phyloP scores from a whole-genome alignment of 208 protist species.

The Leptomonas pyrrhocoris region DNA sequence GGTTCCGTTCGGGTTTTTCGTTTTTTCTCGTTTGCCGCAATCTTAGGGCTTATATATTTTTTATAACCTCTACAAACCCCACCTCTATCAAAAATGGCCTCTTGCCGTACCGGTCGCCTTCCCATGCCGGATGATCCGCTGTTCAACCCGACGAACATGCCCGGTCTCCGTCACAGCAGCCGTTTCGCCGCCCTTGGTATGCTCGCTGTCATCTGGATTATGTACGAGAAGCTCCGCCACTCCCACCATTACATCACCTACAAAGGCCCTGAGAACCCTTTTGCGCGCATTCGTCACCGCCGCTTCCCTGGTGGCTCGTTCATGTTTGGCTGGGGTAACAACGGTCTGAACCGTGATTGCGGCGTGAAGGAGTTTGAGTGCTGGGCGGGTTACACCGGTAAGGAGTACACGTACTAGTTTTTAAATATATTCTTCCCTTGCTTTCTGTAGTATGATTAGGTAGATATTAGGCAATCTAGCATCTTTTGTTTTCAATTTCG shows the following conservation, averaged over 20 bases:
- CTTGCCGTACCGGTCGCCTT: slow-evolving; percentile 78
- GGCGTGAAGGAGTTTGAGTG: slow-evolving; percentile 89
- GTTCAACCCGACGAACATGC: slow-evolving; percentile 54
- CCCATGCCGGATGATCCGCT: slow-evolving; percentile 86
- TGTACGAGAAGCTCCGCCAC: slow-evolving; percentile 83
- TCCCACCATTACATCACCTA: slow-evolving; percentile 84
- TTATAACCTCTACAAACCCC: not conserved
- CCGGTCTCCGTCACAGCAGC: slow-evolving; percentile 63
- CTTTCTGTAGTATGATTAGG: not conserved
- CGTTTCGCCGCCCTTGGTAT: slow-evolving; percentile 63
- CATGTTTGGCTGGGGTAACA: slow-evolving; percentile 91
- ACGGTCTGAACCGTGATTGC: slow-evolving; percentile 90
- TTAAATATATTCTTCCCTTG: slow-evolving; percentile 32
- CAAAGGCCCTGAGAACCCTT: slow-evolving; percentile 87
- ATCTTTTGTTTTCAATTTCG: not conserved
- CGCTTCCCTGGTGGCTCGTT: slow-evolving; percentile 80
- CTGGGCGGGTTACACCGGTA: slow-evolving; percentile 90
- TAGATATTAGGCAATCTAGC: slow-evolving; percentile 1
- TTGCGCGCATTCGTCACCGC: slow-evolving; percentile 82
- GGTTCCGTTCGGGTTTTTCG: no score
- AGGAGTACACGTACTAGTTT: slow-evolving; percentile 83
- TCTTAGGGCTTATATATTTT: not conserved
- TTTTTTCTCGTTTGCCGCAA: not conserved
- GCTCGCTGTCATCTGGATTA: slow-evolving; percentile 73
- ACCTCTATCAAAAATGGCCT: slow-evolving; percentile 40